phyloP scores from a whole-genome alignment of 345 rosid species.

The Lepidium didymum region DNA sequence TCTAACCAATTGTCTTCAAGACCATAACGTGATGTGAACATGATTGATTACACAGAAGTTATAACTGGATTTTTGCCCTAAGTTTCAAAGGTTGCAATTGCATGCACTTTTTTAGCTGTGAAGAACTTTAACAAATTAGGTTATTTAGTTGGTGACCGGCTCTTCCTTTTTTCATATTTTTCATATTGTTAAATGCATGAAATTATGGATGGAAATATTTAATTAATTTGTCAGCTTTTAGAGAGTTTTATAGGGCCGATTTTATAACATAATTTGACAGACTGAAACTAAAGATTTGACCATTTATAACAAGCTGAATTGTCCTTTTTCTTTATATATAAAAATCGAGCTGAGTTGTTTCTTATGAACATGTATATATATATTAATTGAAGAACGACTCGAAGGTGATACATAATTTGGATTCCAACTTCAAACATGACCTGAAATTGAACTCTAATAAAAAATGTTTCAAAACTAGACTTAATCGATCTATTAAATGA shows the following conservation, averaged over 20 bases:
- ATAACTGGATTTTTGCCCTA: not conserved
- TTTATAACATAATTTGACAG: not conserved
- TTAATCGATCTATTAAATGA: too few species aligned
- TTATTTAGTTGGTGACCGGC: slow-evolving; percentile 28
- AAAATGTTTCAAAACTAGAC: too few species aligned
- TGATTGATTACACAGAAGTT: not conserved
- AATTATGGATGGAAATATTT: not conserved
- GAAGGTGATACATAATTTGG: too few species aligned
- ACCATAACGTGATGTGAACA: slow-evolving; percentile 14
- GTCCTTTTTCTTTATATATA: too few species aligned
- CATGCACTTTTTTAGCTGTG: slow-evolving; percentile 13
- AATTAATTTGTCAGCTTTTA: not conserved
- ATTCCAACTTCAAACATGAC: too few species aligned
- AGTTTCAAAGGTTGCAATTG: not conserved
- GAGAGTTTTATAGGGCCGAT: not conserved
- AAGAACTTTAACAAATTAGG: slow-evolving; percentile 27
- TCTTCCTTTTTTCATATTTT: not conserved
- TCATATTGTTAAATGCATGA: not conserved
- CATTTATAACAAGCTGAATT: not conserved
- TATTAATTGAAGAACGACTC: too few species aligned
- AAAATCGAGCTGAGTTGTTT: too few species aligned
- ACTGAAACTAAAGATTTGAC: not conserved
- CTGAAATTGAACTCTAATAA: too few species aligned
- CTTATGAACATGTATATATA: too few species aligned
- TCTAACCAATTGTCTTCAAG: not conserved